phyloP scores from a whole-genome alignment of 1,284 basidiomycete species.

The Stygiomarasmius scandens region DNA sequence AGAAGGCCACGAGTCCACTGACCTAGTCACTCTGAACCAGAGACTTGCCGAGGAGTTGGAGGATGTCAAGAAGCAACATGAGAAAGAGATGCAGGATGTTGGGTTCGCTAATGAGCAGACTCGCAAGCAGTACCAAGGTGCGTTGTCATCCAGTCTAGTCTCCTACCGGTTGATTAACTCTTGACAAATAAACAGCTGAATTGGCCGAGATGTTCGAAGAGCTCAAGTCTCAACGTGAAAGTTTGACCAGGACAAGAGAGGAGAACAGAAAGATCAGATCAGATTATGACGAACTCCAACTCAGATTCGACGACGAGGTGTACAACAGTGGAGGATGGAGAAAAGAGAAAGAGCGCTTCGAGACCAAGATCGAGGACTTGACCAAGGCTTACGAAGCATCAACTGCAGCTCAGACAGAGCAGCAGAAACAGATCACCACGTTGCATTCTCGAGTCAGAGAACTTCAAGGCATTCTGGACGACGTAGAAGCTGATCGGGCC shows the following conservation, averaged over 20 bases:
- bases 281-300: slow-evolving; percentile 76
- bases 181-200: slow-evolving; percentile 49
- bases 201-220: slow-evolving; percentile 80
- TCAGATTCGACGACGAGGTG: slow-evolving; percentile 76
- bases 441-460: slow-evolving; percentile 86
- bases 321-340: slow-evolving; percentile 82
- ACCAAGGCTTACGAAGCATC: slow-evolving; percentile 81
- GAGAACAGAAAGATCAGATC: slow-evolving; percentile 79
- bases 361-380: slow-evolving; percentile 78
- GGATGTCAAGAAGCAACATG: slow-evolving; percentile 75
- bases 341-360: slow-evolving; percentile 83
- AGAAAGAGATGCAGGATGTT: slow-evolving; percentile 75
- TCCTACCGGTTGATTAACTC: slow-evolving; percentile 14
- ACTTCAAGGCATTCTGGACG: slow-evolving; percentile 77
- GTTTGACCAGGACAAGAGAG: slow-evolving; percentile 73
- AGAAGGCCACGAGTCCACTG: slow-evolving; percentile 68
- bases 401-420: slow-evolving; percentile 70
- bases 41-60: slow-evolving; percentile 74
- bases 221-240: slow-evolving; percentile 75
- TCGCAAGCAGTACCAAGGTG: slow-evolving; percentile 83
- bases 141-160: slow-evolving; percentile 12
- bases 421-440: slow-evolving; percentile 81
- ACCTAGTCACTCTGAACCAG: slow-evolving; percentile 63
- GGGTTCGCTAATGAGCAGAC: slow-evolving; percentile 80
- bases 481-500: slow-evolving; percentile 80